Base-by-base conservation (phyloP, 345 rosid genomes). In the Mallotus nudiflorus region DNA sequence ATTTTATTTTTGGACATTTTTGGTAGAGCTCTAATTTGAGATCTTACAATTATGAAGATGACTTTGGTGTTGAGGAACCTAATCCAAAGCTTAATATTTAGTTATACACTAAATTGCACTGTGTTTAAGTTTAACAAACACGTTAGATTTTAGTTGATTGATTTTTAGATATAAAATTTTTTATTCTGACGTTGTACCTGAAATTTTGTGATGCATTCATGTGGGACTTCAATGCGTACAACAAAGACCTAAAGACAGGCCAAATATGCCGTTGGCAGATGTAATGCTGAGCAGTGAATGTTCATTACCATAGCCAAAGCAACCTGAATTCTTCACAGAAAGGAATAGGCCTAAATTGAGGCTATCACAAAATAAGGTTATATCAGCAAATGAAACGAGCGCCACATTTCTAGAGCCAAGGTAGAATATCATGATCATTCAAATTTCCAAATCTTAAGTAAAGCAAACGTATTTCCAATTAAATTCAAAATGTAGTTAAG, bases 151-250 rank as follows among this genome's bases (percentile, higher is more conserved):
- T 6, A 6, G 37, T 33, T 33, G 4, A n/a, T 33, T 33, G 37
- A 33, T 2, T 33, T 33, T 33, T 6, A 85, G 88, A 4, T 75
- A 71, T 59, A 28, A 48, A 6, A 44, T 77, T 0, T 60, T 46
- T 1, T 65, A 40, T n/a, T 70, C 67, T 0, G 68, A 65, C 54
- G 24, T 13, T 28, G 18, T 67, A 2, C 53, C 76, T 8, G 77
- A 83, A 46, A 80, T 76, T 7, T 3, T 58, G 33, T 25, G 85
- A 2, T 81, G 82, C 78, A 75, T 81, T 66, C 89, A 85, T 46
- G 67, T 85, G 18, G 65, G 85, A 39, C 75, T 85, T 29, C 58
- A 81, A 14, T 79, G 89, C 19, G 81, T 85, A 46, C 86, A 85
- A 25, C 83, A 77, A 2, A 46, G 29, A 64, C 87, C 80, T 0